Conservation (phyloP, 805 yeast species). For the Candida insectalens region DNA sequence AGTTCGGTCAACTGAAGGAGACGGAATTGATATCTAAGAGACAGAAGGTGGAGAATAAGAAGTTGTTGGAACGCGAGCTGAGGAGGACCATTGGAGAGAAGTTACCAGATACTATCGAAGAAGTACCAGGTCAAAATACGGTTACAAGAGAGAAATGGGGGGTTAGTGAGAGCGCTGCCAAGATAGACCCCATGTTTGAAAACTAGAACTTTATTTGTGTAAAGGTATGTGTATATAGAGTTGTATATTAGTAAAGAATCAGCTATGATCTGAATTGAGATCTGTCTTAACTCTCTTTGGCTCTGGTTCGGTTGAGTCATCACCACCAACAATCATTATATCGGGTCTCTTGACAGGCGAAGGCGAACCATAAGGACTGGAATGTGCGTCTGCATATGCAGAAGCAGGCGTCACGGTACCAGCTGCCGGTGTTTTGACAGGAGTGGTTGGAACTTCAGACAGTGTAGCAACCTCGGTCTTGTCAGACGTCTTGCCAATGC, state of each 20-base stretch:
- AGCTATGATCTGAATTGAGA: not conserved
- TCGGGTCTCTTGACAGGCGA: no score
- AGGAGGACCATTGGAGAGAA: slow-evolving; percentile 18
- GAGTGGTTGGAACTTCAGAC: no score
- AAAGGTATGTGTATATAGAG: not conserved
- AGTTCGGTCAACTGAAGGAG: slow-evolving; percentile 15
- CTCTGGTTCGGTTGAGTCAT: no score
- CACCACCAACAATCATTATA: no score
- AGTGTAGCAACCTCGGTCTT: no score
- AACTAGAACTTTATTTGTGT: slow-evolving; percentile 2
- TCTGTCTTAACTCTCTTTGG: no score
- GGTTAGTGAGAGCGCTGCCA: slow-evolving; percentile 24
- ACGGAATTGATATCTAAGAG: slow-evolving; percentile 17
- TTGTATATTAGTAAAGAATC: not conserved
- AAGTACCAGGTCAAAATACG: slow-evolving; percentile 17
- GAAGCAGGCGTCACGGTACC: no score
- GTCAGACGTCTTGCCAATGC: not conserved
- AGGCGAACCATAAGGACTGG: no score
- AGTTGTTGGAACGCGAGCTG: slow-evolving; percentile 20
- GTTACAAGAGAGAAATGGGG: slow-evolving; percentile 26
- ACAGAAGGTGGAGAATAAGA: slow-evolving; percentile 20
- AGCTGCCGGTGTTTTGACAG: no score
- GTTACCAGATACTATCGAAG: slow-evolving; percentile 19
- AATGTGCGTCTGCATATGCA: no score
- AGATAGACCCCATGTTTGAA: slow-evolving; percentile 21